Base-by-base conservation (phyloP, 2,329 filamentous ascomycete species). In the Domatiomyces globalis region DNA sequence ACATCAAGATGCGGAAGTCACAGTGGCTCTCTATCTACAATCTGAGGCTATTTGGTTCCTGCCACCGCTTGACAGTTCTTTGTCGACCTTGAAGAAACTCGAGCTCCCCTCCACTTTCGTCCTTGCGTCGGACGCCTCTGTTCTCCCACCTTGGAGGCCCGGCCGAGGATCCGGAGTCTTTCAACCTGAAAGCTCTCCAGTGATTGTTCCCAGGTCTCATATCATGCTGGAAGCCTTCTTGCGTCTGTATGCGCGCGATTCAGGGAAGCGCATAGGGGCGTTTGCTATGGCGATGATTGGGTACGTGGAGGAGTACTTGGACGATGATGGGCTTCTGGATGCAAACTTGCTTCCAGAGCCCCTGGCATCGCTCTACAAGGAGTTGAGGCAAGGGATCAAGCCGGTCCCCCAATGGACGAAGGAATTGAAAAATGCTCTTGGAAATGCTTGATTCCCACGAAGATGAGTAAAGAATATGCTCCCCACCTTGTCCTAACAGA, bases 171-270 rank as follows among this genome's bases (percentile, higher is more conserved):
- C 49, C 17, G 51, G 51, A 44, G 48, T 53, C 42, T 54, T 54
- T 29, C 45, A 51, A 45, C 48, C 49, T 36, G 51, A 48, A n/a
- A 6, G 27, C 19, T 27, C 48, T 47, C 25, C 43, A 25, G 51
- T 54, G 12, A 19, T 54, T n/a, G 51, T 54, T 10, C 49, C 49
- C 49, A 54, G 39, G 49, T 51, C 48, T 54, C 49, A 54, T 36
- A 46, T 51, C 51, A 7, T 39, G 47, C 49, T 54, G 39, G 51
- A 51, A 51, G 49, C 51, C 48, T 51, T 54, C 48, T 6, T 54
- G 29, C 51, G 51, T 54, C 45, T 54, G 22, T 51, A 54, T 27
- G 49, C 49, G 22, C 51, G 51, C 19, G 44, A 54, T 45, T 43
- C 43, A 36, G 44, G 49, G 44, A 54, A 54, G 19, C 29, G 33